phyloP scores from a whole-genome alignment of 2,329 filamentous ascomycete species.

The Fusarium sp. region DNA sequence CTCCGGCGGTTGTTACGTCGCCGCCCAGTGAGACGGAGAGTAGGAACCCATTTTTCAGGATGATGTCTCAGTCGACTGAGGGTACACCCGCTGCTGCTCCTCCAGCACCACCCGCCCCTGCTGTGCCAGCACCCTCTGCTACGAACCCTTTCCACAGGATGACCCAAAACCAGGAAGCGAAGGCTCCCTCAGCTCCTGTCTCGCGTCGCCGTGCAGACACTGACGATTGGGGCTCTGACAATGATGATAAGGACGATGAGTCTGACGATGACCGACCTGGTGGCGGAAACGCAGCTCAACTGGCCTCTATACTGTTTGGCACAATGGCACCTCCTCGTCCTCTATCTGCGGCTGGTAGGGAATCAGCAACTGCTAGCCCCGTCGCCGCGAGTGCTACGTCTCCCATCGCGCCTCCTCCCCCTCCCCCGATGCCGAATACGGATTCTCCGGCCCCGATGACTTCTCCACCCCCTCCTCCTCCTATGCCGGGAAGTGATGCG shows the following conservation, averaged over 20 bases:
- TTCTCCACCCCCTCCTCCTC: constrained; percentile 51
- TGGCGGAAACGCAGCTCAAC: constrained; percentile 86
- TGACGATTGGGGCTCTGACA: constrained; percentile 85
- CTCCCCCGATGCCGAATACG: constrained; percentile 52
- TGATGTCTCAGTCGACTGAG: constrained; percentile 79
- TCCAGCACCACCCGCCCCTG: constrained; percentile 55
- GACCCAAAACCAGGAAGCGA: constrained; percentile 75
- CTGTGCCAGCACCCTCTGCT: constrained; percentile 54
- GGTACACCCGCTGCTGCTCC: constrained; percentile 57
- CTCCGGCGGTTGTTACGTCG: constrained; percentile 66
- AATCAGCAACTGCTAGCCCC: constrained; percentile 61
- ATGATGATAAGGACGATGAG: constrained; percentile 66
- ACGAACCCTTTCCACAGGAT: constrained; percentile 97
- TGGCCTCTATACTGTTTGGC: constrained; percentile 95
- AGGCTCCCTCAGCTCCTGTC: constrained; percentile 61
- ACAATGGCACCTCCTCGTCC: constrained; percentile 96
- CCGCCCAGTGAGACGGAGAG: constrained; percentile 78
- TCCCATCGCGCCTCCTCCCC: constrained; percentile 48
- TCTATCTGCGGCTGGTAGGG: constrained; percentile 83
- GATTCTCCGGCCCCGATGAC: constrained; percentile 47
- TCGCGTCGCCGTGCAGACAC: constrained; percentile 71
- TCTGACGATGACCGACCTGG: constrained; percentile 79
- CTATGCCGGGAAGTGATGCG: constrained; percentile 45
- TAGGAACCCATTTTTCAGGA: constrained; percentile 95
- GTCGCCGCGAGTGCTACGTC: constrained; percentile 57